Evolutionary conservation across 495 filamentous ascomycete species (phyloP).

Genomic region (Immersiella caudata): DNA sequence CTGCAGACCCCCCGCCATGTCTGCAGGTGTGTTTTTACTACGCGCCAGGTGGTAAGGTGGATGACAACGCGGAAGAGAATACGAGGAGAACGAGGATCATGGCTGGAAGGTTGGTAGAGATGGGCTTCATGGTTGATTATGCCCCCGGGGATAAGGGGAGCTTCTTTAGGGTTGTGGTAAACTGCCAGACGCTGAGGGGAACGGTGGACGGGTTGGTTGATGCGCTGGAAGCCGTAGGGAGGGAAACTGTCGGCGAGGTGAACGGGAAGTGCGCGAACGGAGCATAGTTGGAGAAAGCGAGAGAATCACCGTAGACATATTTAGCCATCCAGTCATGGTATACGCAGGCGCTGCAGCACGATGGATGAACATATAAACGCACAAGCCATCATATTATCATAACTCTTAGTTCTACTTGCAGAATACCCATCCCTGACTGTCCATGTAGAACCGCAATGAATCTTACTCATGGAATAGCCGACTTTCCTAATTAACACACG

Average conservation of each 20-base stretch:
- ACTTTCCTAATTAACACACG: too few relatives aligned
- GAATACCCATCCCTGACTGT: not conserved
- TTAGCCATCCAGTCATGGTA: too few relatives aligned
- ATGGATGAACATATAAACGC: too few relatives aligned
- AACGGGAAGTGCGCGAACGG: not conserved
- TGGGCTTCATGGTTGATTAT: slow-evolving; percentile 95
- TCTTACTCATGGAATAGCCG: too few relatives aligned
- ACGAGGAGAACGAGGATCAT: slow-evolving; percentile 70
- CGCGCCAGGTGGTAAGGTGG: slow-evolving; percentile 58
- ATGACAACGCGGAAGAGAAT: slow-evolving; percentile 60
- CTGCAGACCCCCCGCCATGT: slow-evolving; percentile 78
- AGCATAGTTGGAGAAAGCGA: not conserved
- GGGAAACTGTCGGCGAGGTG: slow-evolving; percentile 39
- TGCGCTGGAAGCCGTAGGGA: slow-evolving; percentile 69
- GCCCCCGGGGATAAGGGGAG: slow-evolving; percentile 76
- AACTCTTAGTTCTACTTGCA: not conserved
- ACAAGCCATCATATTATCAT: too few relatives aligned
- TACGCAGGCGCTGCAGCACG: too few relatives aligned
- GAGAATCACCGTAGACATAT: not conserved
- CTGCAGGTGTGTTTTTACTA: slow-evolving; percentile 96
- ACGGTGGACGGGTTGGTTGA: slow-evolving; percentile 78
- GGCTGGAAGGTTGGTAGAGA: slow-evolving; percentile 62
- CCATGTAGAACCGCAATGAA: not conserved
- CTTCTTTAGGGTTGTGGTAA: slow-evolving; percentile 90
- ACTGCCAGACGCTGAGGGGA: slow-evolving; percentile 67